phyloP scores from a whole-genome alignment of 2,329 filamentous ascomycete genomes.

The Aspergillus pseudonomiae region DNA sequence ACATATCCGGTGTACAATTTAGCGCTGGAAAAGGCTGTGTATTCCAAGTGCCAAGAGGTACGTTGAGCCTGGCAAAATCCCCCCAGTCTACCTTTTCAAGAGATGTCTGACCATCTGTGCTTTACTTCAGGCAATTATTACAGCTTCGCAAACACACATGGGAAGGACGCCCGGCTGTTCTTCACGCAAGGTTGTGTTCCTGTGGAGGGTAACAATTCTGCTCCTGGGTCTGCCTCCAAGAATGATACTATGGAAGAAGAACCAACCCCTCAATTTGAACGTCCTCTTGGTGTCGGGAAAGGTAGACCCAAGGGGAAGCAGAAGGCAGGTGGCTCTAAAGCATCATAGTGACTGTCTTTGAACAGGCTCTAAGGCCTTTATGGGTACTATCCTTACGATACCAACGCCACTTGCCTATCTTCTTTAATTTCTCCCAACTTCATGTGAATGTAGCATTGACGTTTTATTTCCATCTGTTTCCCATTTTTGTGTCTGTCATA shows the following conservation, averaged over 20 bases:
- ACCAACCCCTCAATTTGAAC: slow-evolving; percentile 18
- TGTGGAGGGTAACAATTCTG: slow-evolving; percentile 32
- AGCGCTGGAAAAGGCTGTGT: slow-evolving; percentile 84
- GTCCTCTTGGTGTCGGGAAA: slow-evolving; percentile 22
- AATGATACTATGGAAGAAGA: slow-evolving; percentile 27
- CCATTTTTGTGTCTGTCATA: not conserved
- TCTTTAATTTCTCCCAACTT: not conserved
- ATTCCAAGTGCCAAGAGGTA: slow-evolving; percentile 94
- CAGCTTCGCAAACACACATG: slow-evolving; percentile 80
- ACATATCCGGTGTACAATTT: slow-evolving; percentile 63
- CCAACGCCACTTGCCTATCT: not conserved
- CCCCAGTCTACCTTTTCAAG: not conserved
- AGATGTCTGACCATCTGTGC: slow-evolving; percentile 1
- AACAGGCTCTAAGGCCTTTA: not conserved
- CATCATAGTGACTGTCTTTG: not conserved
- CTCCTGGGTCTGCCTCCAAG: slow-evolving; percentile 27
- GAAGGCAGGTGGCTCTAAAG: slow-evolving; percentile 24
- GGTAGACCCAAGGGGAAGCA: slow-evolving; percentile 40
- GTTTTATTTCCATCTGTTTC: not conserved
- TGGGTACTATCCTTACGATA: slow-evolving; percentile 2
- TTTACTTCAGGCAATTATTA: slow-evolving; percentile 80
- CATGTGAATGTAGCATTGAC: not conserved
- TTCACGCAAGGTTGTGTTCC: slow-evolving; percentile 84
- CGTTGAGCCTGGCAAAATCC: slow-evolving; percentile 39
- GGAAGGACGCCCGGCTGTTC: slow-evolving; percentile 76